phyloP scores from a whole-genome alignment of 768 basidiomycete species.

The Hericium coralloides region DNA sequence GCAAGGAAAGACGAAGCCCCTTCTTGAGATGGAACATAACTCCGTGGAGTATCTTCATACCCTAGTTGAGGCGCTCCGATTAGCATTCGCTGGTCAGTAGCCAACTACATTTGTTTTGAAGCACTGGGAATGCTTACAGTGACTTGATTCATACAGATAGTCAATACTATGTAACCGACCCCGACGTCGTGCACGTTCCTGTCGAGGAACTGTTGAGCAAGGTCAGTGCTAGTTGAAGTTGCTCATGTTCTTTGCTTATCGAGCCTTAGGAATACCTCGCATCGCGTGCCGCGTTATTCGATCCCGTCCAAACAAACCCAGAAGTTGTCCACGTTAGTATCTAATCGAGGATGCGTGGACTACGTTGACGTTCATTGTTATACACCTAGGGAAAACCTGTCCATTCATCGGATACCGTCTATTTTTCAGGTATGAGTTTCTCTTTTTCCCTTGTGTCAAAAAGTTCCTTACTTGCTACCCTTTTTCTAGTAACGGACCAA shows the following conservation, averaged over 20 bases:
- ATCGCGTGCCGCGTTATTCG: slow-evolving; percentile 70
- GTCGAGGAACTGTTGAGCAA: slow-evolving; percentile 80
- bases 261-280: slow-evolving; percentile 66
- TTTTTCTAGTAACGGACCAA: slow-evolving; percentile 66
- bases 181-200: slow-evolving; percentile 67
- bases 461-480: neutral
- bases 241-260: neutral
- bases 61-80: slow-evolving; percentile 81
- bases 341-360: neutral
- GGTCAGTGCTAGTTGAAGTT: slow-evolving; percentile 29
- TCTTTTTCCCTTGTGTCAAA: neutral
- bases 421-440: slow-evolving; percentile 67
- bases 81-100: slow-evolving; percentile 13
- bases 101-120: neutral
- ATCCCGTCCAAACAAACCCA: slow-evolving; percentile 56
- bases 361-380: neutral
- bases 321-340: slow-evolving; percentile 54
- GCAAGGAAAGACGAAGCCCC: slow-evolving; percentile 55
- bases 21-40: slow-evolving; percentile 83
- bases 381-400: slow-evolving; percentile 64
- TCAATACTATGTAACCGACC: slow-evolving; percentile 89
- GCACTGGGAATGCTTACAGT: neutral
- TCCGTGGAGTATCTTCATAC: slow-evolving; percentile 83
- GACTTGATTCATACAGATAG: slow-evolving; percentile 43
- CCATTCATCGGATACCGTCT: slow-evolving; percentile 88